These are phyloP conservation scores for Trichothecium roseum DNA, from an alignment of 2,329 filamentous ascomycete genomes.

Conservation along the genomic window DNA sequence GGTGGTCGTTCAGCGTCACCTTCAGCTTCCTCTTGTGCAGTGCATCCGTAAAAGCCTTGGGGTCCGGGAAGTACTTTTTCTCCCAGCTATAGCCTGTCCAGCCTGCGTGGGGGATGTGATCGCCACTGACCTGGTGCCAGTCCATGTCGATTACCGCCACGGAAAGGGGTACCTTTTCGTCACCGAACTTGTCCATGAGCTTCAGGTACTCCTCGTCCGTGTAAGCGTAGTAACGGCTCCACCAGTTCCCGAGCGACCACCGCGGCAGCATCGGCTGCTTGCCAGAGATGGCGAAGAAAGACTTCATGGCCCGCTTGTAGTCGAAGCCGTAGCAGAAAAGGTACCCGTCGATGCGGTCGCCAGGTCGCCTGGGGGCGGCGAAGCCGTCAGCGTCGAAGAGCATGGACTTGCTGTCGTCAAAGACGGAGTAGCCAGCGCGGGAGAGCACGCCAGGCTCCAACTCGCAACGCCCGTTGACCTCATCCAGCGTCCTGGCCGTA, in stretches of 20 bases:
- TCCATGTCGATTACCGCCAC: constrained; percentile 57
- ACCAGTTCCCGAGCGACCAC: constrained; percentile 55
- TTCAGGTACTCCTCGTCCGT: constrained; percentile 41
- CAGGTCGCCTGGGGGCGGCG: constrained; percentile 33
- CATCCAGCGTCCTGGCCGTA: constrained; percentile 45
- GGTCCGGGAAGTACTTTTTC: constrained; percentile 37
- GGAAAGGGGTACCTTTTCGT: constrained; percentile 41
- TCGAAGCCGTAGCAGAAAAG: constrained; percentile 49
- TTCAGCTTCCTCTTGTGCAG: constrained; percentile 42
- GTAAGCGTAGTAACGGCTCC: constrained; percentile 53
- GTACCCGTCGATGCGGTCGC: constrained; percentile 45
- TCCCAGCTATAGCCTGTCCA: constrained; percentile 51
- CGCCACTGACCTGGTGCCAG: constrained; percentile 47
- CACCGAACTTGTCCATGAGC: constrained; percentile 45
- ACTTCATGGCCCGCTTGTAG: constrained; percentile 41
- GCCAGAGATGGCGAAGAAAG: constrained; percentile 45
- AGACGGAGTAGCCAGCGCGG: constrained; percentile 34
- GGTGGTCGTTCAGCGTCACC: constrained; percentile 51
- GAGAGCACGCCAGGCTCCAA: constrained; percentile 42
- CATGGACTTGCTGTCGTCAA: constrained; percentile 47
- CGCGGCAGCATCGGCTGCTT: constrained; percentile 44
- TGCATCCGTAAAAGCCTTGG: constrained; percentile 36
- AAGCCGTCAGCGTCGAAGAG: constrained; percentile 43
- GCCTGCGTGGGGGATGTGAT: constrained; percentile 27
- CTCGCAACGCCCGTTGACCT: constrained; percentile 35